A percentile compares a stretch with the other conserved stretches of the same genome.
Conservation (phyloP, 179 eudicot species). For the Drosera spatulata region DNA sequence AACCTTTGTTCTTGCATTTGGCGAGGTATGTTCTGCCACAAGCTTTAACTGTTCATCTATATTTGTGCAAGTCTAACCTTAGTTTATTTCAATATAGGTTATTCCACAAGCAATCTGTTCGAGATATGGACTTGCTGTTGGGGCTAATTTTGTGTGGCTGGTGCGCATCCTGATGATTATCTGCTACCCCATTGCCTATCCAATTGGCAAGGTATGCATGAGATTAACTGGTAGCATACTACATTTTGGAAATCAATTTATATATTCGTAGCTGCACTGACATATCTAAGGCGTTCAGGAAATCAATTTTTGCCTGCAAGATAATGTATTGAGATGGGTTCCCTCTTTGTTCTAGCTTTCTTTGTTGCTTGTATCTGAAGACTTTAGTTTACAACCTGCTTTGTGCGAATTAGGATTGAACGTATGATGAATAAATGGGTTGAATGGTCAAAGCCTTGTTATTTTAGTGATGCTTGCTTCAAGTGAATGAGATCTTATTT, state of each 20-base stretch:
- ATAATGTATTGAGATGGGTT: too few species aligned
- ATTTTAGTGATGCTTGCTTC: too few species aligned
- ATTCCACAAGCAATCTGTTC: slow-evolving; percentile 92
- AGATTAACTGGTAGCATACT: background rate
- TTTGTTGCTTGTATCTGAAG: too few species aligned
- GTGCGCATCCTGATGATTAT: slow-evolving; percentile 72
- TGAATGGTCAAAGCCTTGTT: too few species aligned
- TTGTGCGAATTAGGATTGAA: too few species aligned
- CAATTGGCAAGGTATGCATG: slow-evolving; percentile 68
- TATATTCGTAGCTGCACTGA: background rate
- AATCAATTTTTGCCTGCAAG: too few species aligned
- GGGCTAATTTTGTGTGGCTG: slow-evolving; percentile 82
- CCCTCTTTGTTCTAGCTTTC: too few species aligned
- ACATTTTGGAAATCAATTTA: background rate
- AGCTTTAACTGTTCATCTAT: background rate
- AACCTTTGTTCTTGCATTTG: slow-evolving; percentile 84
- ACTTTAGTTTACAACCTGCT: too few species aligned
- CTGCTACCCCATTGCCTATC: slow-evolving; percentile 81
- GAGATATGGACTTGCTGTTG: slow-evolving; percentile 88
- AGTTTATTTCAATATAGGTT: slow-evolving; percentile 30
- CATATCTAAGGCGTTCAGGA: too few species aligned
- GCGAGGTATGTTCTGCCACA: slow-evolving; percentile 47
- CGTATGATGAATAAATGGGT: too few species aligned
- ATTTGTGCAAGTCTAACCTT: background rate
- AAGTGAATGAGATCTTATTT: too few species aligned